phyloP scores from a whole-genome alignment of 2,329 filamentous ascomycete species.

The Aureobasidium sp. region DNA sequence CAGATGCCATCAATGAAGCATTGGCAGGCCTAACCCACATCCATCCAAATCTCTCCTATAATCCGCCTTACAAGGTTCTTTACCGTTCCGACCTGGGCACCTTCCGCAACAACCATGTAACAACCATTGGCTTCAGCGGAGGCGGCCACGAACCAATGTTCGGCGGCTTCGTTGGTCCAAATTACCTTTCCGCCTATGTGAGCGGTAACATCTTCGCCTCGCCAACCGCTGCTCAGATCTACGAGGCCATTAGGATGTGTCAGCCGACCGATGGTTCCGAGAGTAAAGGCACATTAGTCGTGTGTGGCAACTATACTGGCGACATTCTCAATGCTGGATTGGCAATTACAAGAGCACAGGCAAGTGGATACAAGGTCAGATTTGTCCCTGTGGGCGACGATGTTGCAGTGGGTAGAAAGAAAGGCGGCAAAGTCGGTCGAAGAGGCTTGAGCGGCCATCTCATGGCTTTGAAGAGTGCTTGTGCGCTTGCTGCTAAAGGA shows the following conservation, averaged over 20 bases:
- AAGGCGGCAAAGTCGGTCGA: slow-evolving; percentile 50
- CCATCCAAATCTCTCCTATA: slow-evolving; percentile 27
- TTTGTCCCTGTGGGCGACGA: slow-evolving; percentile 58
- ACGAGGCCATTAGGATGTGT: slow-evolving; percentile 49
- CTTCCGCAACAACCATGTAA: slow-evolving; percentile 27
- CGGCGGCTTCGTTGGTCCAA: slow-evolving; percentile 55
- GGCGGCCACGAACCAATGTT: slow-evolving; percentile 50
- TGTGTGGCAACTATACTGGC: slow-evolving; percentile 59
- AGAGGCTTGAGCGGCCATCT: slow-evolving; percentile 56
- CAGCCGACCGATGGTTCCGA: slow-evolving; percentile 34
- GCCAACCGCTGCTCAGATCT: slow-evolving; percentile 55
- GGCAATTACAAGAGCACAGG: slow-evolving; percentile 50
- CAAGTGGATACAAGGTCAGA: slow-evolving; percentile 45
- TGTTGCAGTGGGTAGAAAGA: slow-evolving; percentile 52
- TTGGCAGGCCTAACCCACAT: slow-evolving; percentile 28
- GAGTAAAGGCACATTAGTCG: slow-evolving; percentile 43
- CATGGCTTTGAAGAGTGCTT: slow-evolving; percentile 52
- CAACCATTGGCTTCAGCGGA: slow-evolving; percentile 30
- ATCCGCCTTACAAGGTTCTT: slow-evolving; percentile 29
- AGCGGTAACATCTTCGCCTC: slow-evolving; percentile 57
- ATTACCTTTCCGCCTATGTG: slow-evolving; percentile 54
- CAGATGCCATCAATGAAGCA: slow-evolving; percentile 29
- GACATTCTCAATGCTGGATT: slow-evolving; percentile 56
- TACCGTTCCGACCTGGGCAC: slow-evolving; percentile 27
- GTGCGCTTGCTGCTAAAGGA: slow-evolving; percentile 39